These are phyloP conservation scores for Musa schizocarpa DNA, from an alignment of 176 grass and related monocot species.

Conservation along the genomic window DNA sequence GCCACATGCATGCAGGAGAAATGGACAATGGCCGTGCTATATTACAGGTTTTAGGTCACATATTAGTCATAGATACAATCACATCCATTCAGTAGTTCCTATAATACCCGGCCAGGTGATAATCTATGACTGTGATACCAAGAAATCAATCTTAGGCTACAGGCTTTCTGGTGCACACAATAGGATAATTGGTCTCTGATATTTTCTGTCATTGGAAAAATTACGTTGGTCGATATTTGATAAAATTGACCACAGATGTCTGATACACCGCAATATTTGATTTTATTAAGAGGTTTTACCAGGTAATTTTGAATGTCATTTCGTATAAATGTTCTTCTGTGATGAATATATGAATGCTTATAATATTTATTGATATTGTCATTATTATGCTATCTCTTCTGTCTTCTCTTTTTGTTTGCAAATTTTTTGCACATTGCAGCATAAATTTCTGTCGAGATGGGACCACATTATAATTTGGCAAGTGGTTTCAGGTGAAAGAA, in stretches of 20 bases:
- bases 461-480: not conserved
- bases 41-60: not conserved
- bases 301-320: too few relatives aligned
- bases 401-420: too few relatives aligned
- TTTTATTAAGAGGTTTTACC: too few relatives aligned
- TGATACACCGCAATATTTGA: too few relatives aligned
- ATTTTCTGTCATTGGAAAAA: too few relatives aligned
- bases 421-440: too few relatives aligned
- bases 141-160: too few relatives aligned
- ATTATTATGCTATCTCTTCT: too few relatives aligned
- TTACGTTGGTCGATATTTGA: too few relatives aligned
- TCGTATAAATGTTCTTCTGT: not conserved
- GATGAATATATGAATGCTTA: not conserved
- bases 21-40: not conserved
- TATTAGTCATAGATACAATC: not conserved
- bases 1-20: conserved; percentile 7
- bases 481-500: not conserved
- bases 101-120: not conserved
- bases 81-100: not conserved
- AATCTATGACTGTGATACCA: not conserved
- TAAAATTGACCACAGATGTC: too few relatives aligned
- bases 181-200: too few relatives aligned
- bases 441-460: not conserved
- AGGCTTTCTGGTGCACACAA: too few relatives aligned
- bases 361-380: not conserved